A percentile compares a stretch with the other conserved stretches of the same genome.
Evolutionary conservation across 352 stramenopile genomes (phyloP).

Genomic region (Phytophthora aleatoria): DNA sequence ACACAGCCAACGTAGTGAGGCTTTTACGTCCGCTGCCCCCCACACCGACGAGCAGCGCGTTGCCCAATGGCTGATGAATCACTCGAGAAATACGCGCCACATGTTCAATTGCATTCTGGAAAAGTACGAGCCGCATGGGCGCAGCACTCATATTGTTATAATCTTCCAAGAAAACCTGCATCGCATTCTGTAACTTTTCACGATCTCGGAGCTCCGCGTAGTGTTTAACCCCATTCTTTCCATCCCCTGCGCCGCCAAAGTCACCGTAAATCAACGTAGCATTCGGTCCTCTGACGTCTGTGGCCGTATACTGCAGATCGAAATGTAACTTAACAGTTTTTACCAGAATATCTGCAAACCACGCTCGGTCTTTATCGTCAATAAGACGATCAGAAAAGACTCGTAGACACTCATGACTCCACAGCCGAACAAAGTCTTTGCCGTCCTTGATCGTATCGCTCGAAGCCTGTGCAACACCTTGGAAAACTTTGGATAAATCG

Average conservation of each 20-base stretch:
- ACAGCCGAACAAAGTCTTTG: constrained; percentile 88
- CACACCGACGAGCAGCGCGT: constrained; percentile 94
- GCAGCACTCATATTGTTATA: constrained; percentile 96
- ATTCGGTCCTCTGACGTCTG: constrained; percentile 63
- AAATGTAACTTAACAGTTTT: constrained; percentile 83
- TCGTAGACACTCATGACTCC: constrained; percentile 91
- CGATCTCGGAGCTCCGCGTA: constrained; percentile 92
- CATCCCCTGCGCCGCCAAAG: constrained; percentile 70
- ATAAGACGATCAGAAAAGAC: constrained; percentile 93
- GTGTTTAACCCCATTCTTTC: constrained; percentile 63
- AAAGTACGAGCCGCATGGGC: constrained; percentile 95
- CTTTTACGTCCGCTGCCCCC: constrained; percentile 92
- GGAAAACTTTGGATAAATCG: constrained; percentile 94
- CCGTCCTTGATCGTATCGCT: constrained; percentile 81
- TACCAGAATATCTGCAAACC: constrained; percentile 80
- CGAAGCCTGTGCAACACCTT: constrained; percentile 88
- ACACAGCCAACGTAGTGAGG: constrained; percentile 93
- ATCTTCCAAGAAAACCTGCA: constrained; percentile 94
- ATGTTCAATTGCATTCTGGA: constrained; percentile 95
- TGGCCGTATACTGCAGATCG: constrained; percentile 69
- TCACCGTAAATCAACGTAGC: constrained; percentile 88
- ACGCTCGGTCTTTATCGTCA: constrained; percentile 86
- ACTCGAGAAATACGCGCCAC: constrained; percentile 92
- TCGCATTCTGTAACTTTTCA: constrained; percentile 73
- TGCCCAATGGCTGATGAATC: constrained; percentile 93